These are phyloP conservation scores for Diaporthe aspalathi DNA, from an alignment of 2,329 filamentous ascomycete genomes.

Conservation along the genomic window DNA sequence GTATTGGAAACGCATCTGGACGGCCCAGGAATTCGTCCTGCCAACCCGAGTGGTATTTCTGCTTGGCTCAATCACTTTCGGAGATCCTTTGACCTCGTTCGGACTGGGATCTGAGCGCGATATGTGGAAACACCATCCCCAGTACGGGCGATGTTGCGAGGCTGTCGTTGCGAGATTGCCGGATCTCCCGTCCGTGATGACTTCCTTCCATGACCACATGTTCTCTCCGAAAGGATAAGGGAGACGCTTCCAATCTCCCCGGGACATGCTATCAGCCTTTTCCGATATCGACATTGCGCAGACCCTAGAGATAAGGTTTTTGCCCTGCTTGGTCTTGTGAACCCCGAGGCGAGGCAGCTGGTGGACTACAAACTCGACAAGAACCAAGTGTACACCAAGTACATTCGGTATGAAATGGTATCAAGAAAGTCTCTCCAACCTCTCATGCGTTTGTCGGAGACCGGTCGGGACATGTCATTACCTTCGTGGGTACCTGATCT, in stretches of 20 bases:
- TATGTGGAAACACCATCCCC: not conserved
- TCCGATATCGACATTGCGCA: not conserved
- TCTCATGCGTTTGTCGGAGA: not conserved
- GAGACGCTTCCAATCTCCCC: not conserved
- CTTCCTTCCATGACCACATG: not conserved
- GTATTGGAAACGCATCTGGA: not conserved
- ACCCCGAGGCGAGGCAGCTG: not conserved
- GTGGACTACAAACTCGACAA: not conserved
- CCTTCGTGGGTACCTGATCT: not conserved
- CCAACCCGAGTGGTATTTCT: not conserved
- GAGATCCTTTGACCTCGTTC: not conserved
- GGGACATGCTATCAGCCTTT: not conserved
- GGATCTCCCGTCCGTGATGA: not conserved
- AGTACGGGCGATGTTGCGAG: not conserved
- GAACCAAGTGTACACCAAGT: not conserved
- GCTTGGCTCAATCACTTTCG: not conserved
- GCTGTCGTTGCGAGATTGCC: not conserved
- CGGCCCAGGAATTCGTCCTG: not conserved
- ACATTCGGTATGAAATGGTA: not conserved
- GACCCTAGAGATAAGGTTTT: slow-evolving; percentile 1
- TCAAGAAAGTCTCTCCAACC: not conserved
- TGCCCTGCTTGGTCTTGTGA: not conserved
- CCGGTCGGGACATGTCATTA: not conserved
- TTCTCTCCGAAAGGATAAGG: not conserved
- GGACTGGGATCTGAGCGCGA: not conserved